A percentile compares a stretch with the other conserved stretches of the same genome.
Conservation (phyloP, 179 eudicot species). For the Camellia oleifera region DNA sequence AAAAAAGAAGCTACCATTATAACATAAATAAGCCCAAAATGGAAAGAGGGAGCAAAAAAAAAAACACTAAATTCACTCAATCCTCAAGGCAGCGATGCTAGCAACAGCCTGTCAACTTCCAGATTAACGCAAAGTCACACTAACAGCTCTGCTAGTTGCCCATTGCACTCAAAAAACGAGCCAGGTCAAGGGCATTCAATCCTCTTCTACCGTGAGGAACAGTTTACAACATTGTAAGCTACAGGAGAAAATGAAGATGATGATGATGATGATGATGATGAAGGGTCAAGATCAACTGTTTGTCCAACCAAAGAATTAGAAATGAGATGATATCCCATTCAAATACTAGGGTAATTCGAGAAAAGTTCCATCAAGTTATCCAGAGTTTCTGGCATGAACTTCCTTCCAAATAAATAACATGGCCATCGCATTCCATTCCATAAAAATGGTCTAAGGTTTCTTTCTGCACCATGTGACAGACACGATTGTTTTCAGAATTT, state of each 20-base stretch:
- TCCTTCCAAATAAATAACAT: constrained; percentile 88
- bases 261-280: too few relatives aligned
- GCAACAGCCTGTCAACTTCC: constrained; percentile 19
- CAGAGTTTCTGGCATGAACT: constrained; percentile 89
- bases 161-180: constrained; percentile 16
- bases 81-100: constrained; percentile 11
- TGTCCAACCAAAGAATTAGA: constrained; percentile 38
- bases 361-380: constrained; percentile 58
- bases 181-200: constrained; percentile 16
- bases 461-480: too few relatives aligned
- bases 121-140: constrained; percentile 7
- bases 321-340: constrained; percentile 16
- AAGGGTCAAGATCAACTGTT: constrained; percentile 18
- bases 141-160: constrained; percentile 21
- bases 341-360: constrained; percentile 67
- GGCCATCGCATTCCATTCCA: constrained; percentile 93
- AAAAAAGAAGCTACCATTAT: too few relatives aligned
- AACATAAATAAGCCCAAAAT: constrained; percentile 11
- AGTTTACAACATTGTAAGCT: constrained; percentile 31
- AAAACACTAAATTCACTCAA: constrained; percentile 2
- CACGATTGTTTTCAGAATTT: too few relatives aligned
- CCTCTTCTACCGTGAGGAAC: constrained; percentile 12
- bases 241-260: constrained; percentile 16
- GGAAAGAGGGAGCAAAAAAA: neutral
- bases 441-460: constrained; percentile 41